These are phyloP conservation scores for Chrysochromulina parva DNA, from an alignment of 78 protist species.

Conservation along the genomic window DNA sequence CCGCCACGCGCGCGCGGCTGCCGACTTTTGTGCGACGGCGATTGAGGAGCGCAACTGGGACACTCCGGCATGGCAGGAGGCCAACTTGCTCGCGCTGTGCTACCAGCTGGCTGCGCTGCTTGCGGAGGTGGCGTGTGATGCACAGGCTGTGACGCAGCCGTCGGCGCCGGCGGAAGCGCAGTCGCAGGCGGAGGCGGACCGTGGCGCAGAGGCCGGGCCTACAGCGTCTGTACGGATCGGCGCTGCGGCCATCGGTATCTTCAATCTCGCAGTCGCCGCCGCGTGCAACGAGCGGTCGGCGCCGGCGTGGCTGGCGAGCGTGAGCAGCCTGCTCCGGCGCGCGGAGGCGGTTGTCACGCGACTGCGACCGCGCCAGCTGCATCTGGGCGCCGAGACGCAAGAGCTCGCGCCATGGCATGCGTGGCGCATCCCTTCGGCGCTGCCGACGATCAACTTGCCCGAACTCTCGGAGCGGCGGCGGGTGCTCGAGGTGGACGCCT, in stretches of 20 bases:
- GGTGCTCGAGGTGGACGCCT: neutral
- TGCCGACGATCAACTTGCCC: neutral
- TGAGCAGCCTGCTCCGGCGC: neutral
- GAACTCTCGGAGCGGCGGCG: neutral
- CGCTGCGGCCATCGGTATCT: neutral
- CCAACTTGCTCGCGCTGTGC: neutral
- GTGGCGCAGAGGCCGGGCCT: neutral
- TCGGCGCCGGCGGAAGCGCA: neutral
- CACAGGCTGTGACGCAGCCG: neutral
- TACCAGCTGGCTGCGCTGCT: neutral
- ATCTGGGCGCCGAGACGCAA: neutral
- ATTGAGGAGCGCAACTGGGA: constrained; percentile 10
- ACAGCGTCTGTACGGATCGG: neutral
- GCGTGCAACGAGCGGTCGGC: neutral
- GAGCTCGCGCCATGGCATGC: too few species aligned
- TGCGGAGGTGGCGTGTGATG: too few species aligned
- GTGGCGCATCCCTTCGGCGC: neutral
- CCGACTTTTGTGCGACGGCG: neutral
- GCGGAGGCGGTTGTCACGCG: neutral
- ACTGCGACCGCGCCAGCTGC: neutral
- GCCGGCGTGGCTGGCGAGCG: neutral
- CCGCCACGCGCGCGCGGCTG: neutral
- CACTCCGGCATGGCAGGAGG: neutral
- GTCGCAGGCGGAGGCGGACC: neutral
- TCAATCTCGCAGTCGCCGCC: neutral